Evolutionary conservation across 306 rosid genomes (phyloP), one percentile per base, ranked within the genome.

Genomic region (Amphicarpaea edgeworthii): DNA sequence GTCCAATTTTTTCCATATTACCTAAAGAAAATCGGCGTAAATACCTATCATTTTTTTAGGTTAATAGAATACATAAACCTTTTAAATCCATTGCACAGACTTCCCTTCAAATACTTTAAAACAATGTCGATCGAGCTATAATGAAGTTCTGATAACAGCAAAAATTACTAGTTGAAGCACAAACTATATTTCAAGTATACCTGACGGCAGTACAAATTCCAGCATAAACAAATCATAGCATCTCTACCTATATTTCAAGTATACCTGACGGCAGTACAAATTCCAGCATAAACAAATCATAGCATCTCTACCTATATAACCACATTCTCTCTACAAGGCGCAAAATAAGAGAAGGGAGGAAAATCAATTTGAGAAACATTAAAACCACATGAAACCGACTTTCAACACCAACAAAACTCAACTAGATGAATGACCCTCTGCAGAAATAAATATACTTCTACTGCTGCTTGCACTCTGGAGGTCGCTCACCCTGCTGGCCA

Each of bases 401-500:
- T 73, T 72, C 73, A 67, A 72, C 57, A 72, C 72, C 76, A 75
- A 38, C 16, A 37, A 72, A 53, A 63, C 72, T 61, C 83, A 47
- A 43, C 72, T 55, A 42, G 70, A 67, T 61, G n/a, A 28, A 11
- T 57, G 28, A 41, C 15, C 53, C 34, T 17, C 70, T 6, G 77
- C 51, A 79, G 9, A n/a, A n/a, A n/a, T n/a, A 66, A 58, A 66
- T 57, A 41, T 40, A 58, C 73, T 32, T 79, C 79, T 91, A 93
- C 93, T 91, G 98, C 79, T 89, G 97, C 89, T 93, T 91, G 97
- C 98, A 93, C 76, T 91, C 98, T 15, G 97, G 92, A 53, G 98
- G 98, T 38, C 90, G 83, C 90, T 91, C 97, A 2, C 93, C 93
- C 47, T 66, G 83, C 79, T 75, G 87, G 61, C 83, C 94, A 17